Evolutionary conservation across 441 rosid genomes (phyloP).

Genomic region (Melastoma candidum): DNA sequence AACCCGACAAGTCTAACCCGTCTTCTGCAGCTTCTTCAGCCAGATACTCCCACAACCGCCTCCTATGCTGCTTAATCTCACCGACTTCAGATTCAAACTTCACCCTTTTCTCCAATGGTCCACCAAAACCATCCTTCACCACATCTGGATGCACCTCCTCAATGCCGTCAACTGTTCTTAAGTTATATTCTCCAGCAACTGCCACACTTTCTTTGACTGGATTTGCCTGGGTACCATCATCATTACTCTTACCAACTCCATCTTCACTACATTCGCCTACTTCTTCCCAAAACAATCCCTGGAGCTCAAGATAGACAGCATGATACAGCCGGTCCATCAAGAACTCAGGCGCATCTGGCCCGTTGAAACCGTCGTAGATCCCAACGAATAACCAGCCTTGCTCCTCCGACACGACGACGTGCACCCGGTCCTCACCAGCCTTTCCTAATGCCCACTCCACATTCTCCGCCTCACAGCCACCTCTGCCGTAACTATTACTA

Average conservation of each 20-base stretch:
- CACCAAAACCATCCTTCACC: no score
- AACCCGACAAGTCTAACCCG: constrained; percentile 90
- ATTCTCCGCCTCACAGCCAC: constrained; percentile 13
- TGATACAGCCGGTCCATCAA: constrained; percentile 7
- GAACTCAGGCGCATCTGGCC: constrained; percentile 9
- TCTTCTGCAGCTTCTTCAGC: constrained; percentile 23
- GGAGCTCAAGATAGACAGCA: constrained; percentile 8
- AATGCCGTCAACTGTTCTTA: not conserved
- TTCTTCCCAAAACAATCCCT: constrained; percentile 6
- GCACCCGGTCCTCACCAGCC: constrained; percentile 11
- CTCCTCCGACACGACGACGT: constrained; percentile 8
- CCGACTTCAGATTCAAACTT: no score
- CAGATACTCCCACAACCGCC: constrained; percentile 10
- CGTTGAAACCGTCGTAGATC: constrained; percentile 8
- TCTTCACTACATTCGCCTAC: not conserved
- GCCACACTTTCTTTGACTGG: no score
- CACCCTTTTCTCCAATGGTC: no score
- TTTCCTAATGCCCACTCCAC: constrained; percentile 10
- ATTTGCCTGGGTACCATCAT: not conserved
- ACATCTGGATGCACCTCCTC: no score
- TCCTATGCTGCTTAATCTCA: constrained; percentile 1
- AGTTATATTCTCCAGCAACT: not conserved
- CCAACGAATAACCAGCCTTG: constrained; percentile 9
- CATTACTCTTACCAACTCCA: not conserved
- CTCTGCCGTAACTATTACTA: constrained; percentile 20